These are phyloP conservation scores for Tolypocladium guangdongense DNA, from an alignment of 2,329 filamentous ascomycete species.

Conservation along the genomic window DNA sequence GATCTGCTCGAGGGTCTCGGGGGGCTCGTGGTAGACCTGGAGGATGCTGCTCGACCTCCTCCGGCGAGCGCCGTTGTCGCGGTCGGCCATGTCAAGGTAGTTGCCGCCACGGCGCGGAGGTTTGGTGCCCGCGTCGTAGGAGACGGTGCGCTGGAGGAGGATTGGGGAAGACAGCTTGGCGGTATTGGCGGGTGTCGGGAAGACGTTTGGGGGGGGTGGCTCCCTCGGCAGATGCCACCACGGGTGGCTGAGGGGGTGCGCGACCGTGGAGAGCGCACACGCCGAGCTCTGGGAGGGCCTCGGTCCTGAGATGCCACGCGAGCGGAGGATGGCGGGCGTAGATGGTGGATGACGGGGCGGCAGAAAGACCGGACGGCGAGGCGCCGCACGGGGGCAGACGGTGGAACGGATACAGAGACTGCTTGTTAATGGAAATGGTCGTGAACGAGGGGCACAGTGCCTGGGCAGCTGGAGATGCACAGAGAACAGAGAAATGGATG, in stretches of 20 bases:
- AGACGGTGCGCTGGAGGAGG: conserved; percentile 79
- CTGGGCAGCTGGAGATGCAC: background rate
- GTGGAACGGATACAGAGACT: background rate
- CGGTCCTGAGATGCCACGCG: background rate
- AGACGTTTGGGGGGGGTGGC: background rate
- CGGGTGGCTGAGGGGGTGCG: background rate
- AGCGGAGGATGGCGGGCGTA: background rate
- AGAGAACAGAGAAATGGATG: background rate
- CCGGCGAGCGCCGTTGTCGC: conserved; percentile 59
- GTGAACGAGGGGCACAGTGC: conserved; percentile 1
- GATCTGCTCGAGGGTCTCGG: conserved; percentile 93
- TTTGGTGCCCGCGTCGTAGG: conserved; percentile 76
- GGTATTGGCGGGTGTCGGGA: conserved; percentile 47
- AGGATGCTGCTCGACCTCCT: conserved; percentile 92
- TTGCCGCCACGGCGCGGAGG: conserved; percentile 50
- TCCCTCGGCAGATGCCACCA: background rate
- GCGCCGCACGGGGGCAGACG: background rate
- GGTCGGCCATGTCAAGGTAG: conserved; percentile 50
- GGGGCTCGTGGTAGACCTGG: conserved; percentile 89
- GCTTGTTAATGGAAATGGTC: background rate
- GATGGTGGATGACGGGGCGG: too few species aligned
- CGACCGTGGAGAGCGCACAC: background rate
- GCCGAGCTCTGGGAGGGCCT: background rate
- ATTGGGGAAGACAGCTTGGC: conserved; percentile 92
- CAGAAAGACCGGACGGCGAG: too few species aligned